These are phyloP conservation scores for Quercus aquifolioides DNA, from an alignment of 306 rosid genomes.

Conservation along the genomic window DNA sequence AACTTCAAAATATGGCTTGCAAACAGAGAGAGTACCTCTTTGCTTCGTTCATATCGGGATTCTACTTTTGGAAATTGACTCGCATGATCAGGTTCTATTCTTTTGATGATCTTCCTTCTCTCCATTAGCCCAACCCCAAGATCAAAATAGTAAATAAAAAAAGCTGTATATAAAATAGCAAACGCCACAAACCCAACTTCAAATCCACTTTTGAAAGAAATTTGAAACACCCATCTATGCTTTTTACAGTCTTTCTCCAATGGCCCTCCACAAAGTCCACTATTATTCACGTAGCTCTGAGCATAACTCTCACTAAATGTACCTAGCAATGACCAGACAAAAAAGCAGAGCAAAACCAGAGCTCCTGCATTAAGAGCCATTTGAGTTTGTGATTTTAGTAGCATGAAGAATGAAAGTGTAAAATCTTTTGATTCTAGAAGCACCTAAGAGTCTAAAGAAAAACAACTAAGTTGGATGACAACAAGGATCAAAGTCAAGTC, in stretches of 20 bases:
- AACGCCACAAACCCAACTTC: conserved; percentile 26
- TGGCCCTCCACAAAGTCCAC: conserved; percentile 25
- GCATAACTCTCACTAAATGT: not conserved
- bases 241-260: conserved; percentile 5
- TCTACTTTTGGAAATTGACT: too few relatives aligned
- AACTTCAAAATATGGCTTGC: too few relatives aligned
- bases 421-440: too few relatives aligned
- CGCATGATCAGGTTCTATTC: too few relatives aligned
- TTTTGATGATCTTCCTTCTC: not conserved
- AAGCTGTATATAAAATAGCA: not conserved
- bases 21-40: too few relatives aligned
- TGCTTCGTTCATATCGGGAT: too few relatives aligned
- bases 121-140: conserved; percentile 9
- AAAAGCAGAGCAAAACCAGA: not conserved
- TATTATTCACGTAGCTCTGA: conserved; percentile 26
- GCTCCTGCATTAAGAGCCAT: too few relatives aligned
- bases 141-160: not conserved
- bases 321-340: conserved; percentile 12
- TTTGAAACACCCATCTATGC: not conserved
- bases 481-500: too few relatives aligned
- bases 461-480: too few relatives aligned
- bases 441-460: too few relatives aligned
- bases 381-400: too few relatives aligned
- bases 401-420: too few relatives aligned
- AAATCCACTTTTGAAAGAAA: conserved; percentile 21